Evolutionary conservation across 352 stramenopile genomes (phyloP).

Genomic region (Globisporangium cylindrosporum): DNA sequence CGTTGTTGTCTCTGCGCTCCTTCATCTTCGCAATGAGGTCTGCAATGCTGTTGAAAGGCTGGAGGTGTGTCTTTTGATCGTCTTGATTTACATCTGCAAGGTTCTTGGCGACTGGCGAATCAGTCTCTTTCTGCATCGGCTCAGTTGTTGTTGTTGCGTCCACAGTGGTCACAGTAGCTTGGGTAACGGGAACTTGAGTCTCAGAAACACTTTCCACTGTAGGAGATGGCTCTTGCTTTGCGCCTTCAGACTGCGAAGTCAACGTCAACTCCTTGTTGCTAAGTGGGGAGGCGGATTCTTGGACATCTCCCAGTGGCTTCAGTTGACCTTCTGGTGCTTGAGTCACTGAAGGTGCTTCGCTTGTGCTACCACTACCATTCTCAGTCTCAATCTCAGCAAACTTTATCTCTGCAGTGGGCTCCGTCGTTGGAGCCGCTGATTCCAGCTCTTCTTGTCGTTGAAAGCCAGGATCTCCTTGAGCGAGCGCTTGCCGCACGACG

Average conservation of each 20-base stretch:
- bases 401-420: background rate
- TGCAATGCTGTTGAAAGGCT: conserved; percentile 17
- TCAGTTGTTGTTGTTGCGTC: background rate
- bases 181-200: background rate
- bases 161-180: background rate
- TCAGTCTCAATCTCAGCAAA: background rate
- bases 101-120: background rate
- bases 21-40: conserved; percentile 30
- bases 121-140: background rate
- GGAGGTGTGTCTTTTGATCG: conserved; percentile 9
- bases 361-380: background rate
- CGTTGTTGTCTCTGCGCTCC: conserved; percentile 3
- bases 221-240: background rate
- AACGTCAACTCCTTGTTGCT: background rate
- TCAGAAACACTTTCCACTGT: background rate
- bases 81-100: background rate
- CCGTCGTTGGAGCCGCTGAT: background rate
- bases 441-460: background rate
- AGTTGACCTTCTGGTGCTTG: background rate
- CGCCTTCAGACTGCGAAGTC: background rate
- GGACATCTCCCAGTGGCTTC: background rate
- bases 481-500: conserved; percentile 35
- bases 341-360: background rate
- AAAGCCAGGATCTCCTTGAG: conserved; percentile 28
- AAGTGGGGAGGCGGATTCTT: background rate